Percentiles rank a stretch among this genome's conserved stretches.
phyloP scores from a whole-genome alignment of 176 grass and related monocot species.

The Musa itinerans region DNA sequence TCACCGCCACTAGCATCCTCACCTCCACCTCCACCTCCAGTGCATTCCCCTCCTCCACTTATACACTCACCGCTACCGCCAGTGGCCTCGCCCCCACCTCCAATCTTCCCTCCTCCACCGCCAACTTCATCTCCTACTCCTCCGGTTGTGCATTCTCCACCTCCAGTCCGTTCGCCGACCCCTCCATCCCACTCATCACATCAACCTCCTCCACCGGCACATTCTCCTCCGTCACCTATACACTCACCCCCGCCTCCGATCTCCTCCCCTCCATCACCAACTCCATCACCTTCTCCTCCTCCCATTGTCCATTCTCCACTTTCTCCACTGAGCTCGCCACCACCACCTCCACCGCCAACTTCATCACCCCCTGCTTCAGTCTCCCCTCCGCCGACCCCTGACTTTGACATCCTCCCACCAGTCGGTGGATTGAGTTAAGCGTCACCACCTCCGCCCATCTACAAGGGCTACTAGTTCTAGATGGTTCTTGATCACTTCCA shows the following conservation, averaged over 20 bases:
- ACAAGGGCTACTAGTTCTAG: constrained; percentile 12
- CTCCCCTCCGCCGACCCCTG: too few species aligned
- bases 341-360: not conserved
- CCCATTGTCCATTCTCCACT: not conserved
- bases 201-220: not conserved
- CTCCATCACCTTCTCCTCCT: not conserved
- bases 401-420: too few species aligned
- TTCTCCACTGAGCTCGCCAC: not conserved
- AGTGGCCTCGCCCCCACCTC: too few species aligned
- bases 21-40: not conserved
- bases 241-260: not conserved
- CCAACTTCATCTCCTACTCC: not conserved
- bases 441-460: constrained; percentile 27
- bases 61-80: constrained; percentile 10
- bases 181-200: not conserved
- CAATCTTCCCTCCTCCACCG: constrained; percentile 10
- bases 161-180: too few species aligned
- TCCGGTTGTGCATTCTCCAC: not conserved
- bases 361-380: not conserved
- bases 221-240: not conserved
- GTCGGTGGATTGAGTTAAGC: constrained; percentile 23
- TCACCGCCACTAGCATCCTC: not conserved
- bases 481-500: too few species aligned
- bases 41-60: too few species aligned
- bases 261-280: not conserved